These are phyloP conservation scores for Aspergillus quadrilineatus DNA, from an alignment of 2,329 filamentous ascomycete species.

Conservation along the genomic window DNA sequence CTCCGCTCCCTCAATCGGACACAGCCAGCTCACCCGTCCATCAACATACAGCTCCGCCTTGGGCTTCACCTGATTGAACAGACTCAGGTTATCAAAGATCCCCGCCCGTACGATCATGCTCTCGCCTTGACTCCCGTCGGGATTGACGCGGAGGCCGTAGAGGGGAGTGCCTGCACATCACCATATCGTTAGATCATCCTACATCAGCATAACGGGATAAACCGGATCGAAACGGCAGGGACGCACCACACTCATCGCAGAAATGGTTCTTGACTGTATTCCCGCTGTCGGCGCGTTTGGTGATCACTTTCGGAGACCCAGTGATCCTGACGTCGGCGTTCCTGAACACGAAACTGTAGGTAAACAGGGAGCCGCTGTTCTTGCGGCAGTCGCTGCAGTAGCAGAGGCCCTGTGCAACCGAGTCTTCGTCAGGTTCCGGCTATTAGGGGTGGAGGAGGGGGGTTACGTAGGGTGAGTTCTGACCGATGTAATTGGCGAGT, in stretches of 20 bases:
- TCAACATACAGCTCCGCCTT: not conserved
- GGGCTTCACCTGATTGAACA: not conserved
- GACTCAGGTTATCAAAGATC: not conserved
- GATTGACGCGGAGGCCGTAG: not conserved
- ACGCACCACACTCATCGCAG: not conserved
- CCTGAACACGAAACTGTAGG: not conserved
- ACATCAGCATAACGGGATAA: not conserved
- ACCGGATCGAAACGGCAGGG: not conserved
- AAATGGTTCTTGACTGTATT: not conserved
- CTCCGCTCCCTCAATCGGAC: not conserved
- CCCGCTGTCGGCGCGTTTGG: not conserved
- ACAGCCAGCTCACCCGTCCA: not conserved
- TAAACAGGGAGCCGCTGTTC: not conserved
- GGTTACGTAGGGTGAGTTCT: not conserved
- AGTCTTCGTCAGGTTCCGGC: not conserved
- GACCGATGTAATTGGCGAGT: not conserved
- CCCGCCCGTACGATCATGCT: not conserved
- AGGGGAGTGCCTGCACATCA: not conserved
- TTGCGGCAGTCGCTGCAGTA: constrained; percentile 2
- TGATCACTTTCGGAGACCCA: not conserved
- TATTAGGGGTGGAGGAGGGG: not conserved
- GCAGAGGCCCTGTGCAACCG: not conserved
- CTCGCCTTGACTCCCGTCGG: not conserved
- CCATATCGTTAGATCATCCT: not conserved
- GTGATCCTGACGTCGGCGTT: not conserved